Evolutionary conservation across 2,329 filamentous ascomycete species (phyloP).

Genomic region (Xylogone sp.): DNA sequence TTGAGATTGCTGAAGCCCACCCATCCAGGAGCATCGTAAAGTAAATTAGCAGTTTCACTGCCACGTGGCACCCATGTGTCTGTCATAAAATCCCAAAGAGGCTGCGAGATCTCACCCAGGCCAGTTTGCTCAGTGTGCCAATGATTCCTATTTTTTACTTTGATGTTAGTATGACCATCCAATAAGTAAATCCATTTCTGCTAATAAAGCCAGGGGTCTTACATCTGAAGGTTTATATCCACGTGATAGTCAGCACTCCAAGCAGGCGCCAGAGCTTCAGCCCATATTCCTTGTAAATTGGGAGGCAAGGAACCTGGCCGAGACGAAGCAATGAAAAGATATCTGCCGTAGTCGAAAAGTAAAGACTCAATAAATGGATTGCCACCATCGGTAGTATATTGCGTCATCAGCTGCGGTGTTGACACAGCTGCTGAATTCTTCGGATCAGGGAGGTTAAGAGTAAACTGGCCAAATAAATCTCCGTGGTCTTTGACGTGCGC

Average conservation of each 20-base stretch:
- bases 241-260: conserved; percentile 53
- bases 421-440: conserved; percentile 34
- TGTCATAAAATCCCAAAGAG: conserved; percentile 48
- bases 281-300: conserved; percentile 55
- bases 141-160: conserved; percentile 38
- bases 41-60: conserved; percentile 42
- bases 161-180: too few relatives aligned
- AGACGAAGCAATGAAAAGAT: conserved; percentile 50
- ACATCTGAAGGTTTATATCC: conserved; percentile 58
- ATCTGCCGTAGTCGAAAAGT: conserved; percentile 47
- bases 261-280: conserved; percentile 35
- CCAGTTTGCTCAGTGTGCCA: conserved; percentile 51
- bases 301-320: conserved; percentile 46
- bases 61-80: conserved; percentile 49
- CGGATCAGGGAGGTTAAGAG: conserved; percentile 38
- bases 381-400: conserved; percentile 28
- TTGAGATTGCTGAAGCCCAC: conserved; percentile 52
- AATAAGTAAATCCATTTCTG: too few relatives aligned
- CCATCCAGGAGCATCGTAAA: conserved; percentile 52
- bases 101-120: conserved; percentile 37
- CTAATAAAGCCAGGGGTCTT: too few relatives aligned
- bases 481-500: conserved; percentile 37
- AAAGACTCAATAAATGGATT: conserved; percentile 48
- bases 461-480: conserved; percentile 33
- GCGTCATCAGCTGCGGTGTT: conserved; percentile 29